Base-by-base conservation (phyloP, 495 filamentous ascomycete species). In the Eremomyces bilateralis region DNA sequence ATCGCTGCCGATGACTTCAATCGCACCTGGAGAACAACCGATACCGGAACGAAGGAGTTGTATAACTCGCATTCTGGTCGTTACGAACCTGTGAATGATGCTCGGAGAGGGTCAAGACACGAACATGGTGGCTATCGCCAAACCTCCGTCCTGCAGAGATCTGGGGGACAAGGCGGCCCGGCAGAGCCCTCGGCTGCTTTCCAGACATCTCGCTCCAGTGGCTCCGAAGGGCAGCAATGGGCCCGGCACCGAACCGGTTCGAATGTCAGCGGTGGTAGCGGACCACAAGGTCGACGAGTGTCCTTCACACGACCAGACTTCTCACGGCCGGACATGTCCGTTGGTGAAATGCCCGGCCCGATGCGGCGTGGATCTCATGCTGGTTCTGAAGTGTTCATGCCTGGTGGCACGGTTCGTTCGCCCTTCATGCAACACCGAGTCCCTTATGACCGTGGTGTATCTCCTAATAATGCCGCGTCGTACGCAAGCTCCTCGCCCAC, bases 1-100 rank as follows among this genome's bases (percentile, higher is more conserved):
- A 88, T 94, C 44, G 80, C 81, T 5, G 81, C 85, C 3, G 88
- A 95, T 50, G 82, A 91, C 43, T 95, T 94, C 49, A 90, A 79
- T 48, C 69, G 90, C 37, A 67, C 71, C 15, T 90, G 79, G 74
- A 67, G 76, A 44, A 83, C 91, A 28, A 60, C 63, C 12, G 62
- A 73, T 28, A 61, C 67, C 6, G 66, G 60, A 15, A 59, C 58
- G 20, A 70, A 69, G 39, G 82, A 94, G 50, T 64, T 99, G 0
- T 99, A 69, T 53, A 93, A 95, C 52, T 91, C 88, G 6, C 75
- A 90, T 25, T 93, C 81, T 30, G 88, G 90, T 16, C 74, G 81
- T 28, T 90, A 92, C 45, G 88, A 99, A 46, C 84, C 90, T 3
- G 90, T 82, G 4, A 59, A 65, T 28, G 79, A 90, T 37, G 63